Conservation (phyloP, 306 rosid species). For the Cotoneaster glaucophyllus region DNA sequence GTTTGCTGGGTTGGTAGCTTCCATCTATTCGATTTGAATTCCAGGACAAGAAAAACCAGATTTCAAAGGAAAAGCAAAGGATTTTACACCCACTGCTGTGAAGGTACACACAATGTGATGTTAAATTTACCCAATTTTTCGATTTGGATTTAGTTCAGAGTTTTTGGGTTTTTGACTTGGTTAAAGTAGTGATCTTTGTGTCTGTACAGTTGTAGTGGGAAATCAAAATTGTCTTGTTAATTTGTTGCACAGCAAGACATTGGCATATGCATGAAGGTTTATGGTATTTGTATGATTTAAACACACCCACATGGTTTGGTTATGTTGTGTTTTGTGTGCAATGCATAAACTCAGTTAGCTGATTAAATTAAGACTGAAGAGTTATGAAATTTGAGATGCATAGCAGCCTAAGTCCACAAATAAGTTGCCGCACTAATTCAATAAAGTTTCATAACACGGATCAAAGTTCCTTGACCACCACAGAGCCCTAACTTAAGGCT, state of each 20-base stretch:
- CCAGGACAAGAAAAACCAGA: not conserved
- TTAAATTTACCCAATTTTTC: constrained; percentile 1
- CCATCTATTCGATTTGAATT: constrained; percentile 14
- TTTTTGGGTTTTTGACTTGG: not conserved
- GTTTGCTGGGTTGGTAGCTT: not conserved
- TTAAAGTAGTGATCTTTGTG: not conserved
- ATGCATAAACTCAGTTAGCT: too few species aligned
- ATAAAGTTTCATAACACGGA: too few species aligned
- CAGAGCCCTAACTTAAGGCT: too few species aligned
- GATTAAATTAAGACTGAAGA: too few species aligned
- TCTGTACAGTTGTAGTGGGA: constrained; percentile 39
- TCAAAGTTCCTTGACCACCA: too few species aligned
- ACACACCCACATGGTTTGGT: too few species aligned
- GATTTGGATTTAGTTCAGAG: not conserved
- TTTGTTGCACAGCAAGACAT: constrained; percentile 16
- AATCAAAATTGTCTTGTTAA: constrained; percentile 11
- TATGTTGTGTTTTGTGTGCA: too few species aligned
- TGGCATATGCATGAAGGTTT: too few species aligned
- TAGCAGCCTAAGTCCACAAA: too few species aligned
- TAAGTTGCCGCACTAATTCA: too few species aligned
- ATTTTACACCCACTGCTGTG: constrained; percentile 9
- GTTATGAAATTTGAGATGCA: too few species aligned
- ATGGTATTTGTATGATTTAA: too few species aligned
- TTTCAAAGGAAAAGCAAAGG: not conserved
- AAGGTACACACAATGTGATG: constrained; percentile 29